A percentile compares a stretch with the other conserved stretches of the same genome.
Evolutionary conservation across 768 basidiomycete species (phyloP).

Genomic region (Phallus indusiatus): DNA sequence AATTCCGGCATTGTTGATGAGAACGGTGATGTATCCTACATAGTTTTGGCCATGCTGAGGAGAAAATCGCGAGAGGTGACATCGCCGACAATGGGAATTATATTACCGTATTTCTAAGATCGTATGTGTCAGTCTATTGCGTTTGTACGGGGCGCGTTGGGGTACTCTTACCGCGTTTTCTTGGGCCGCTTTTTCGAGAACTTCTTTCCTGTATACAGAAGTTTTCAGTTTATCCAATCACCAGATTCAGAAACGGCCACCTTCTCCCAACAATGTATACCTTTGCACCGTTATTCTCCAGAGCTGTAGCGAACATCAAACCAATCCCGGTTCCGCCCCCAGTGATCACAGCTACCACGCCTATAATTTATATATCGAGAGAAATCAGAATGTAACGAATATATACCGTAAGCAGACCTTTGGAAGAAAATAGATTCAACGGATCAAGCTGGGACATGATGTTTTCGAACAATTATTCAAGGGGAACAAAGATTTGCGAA

Average conservation of each 20-base stretch:
- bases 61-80: constrained; percentile 53
- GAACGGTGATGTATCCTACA: constrained; percentile 68
- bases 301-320: constrained; percentile 66
- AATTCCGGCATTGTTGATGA: constrained; percentile 73
- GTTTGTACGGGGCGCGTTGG: neutral
- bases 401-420: neutral
- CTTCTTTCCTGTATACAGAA: constrained; percentile 19
- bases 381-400: neutral
- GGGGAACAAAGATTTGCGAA: too few species aligned
- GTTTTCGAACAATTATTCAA: too few species aligned
- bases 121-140: constrained; percentile 13
- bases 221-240: neutral
- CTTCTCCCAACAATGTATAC: constrained; percentile 75
- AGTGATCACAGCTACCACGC: constrained; percentile 60
- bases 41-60: constrained; percentile 38
- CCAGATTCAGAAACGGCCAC: constrained; percentile 10
- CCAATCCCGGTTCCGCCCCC: constrained; percentile 77
- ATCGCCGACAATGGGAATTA: constrained; percentile 62
- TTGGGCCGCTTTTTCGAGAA: constrained; percentile 49
- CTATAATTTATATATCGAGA: constrained; percentile 14
- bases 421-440: neutral
- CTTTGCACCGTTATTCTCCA: constrained; percentile 72
- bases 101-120: constrained; percentile 47
- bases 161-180: constrained; percentile 45
- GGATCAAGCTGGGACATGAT: constrained; percentile 1